Base-by-base conservation (phyloP, 225 moss, liverwort and hornwort species). In the Straminergon stramineum region DNA sequence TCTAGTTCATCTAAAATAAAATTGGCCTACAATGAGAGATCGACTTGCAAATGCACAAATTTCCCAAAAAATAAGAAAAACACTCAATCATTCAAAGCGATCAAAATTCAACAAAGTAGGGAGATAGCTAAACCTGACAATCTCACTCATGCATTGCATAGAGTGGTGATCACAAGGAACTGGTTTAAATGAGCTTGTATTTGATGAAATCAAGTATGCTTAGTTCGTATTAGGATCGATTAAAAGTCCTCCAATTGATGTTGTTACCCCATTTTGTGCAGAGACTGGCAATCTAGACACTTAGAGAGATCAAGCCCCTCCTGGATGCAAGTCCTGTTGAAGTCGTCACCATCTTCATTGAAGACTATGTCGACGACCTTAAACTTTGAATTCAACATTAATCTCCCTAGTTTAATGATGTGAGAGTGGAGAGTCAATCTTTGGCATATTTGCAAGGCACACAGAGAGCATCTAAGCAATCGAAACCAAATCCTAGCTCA, bases 261-360 rank as follows among this genome's bases (percentile, higher is more conserved):
- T 28, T n/a, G 43, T 9, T 31, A 28, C n/a, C 57, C 41, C 41
- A 57, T 32, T 15, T 56, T 17, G n/a, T 84, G 51, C 92, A 98
- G 98, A 95, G 95, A 66, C 97, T 96, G 10, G 95, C 95, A 6
- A 90, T 86, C 31, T 82, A 94, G 77, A 96, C 98, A 7, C 84
- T 97, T 31, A 89, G 85, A 31, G 96, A 96, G 88, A 88, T 98
- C 27, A 89, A 96, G 88, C 53, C 71, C 18, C 97, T 97, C 75
- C 90, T 98, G 68, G 91, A 93, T 13, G 87, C 93, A 39, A 96
- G 97, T 79, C 96, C 95, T 23, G 82, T 87, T 2, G 98, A 98
- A 90, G 93, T 98, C 77, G 80, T 98, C 86, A 98, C 97, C 63
- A 92, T 98, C 56, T 95, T 97, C 92, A 92, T 97, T 9, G 98